These are phyloP conservation scores for Calocybe indica DNA, from an alignment of 768 basidiomycete species.

Conservation along the genomic window DNA sequence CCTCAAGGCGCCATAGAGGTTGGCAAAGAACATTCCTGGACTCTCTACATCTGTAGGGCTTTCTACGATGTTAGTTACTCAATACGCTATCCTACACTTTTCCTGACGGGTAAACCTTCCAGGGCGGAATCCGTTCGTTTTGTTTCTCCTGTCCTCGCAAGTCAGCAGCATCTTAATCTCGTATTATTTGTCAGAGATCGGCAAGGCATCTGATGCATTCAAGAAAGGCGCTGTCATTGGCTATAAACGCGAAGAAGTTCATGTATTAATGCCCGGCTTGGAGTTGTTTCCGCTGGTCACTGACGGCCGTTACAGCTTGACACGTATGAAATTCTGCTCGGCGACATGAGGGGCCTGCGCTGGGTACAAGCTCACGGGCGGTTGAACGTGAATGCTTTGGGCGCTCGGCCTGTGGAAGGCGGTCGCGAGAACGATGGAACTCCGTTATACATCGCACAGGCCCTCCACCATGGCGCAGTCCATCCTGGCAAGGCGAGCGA, in stretches of 20 bases:
- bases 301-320: conserved; percentile 35
- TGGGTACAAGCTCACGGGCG: conserved; percentile 51
- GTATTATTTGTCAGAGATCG: conserved; percentile 40
- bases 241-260: conserved; percentile 50
- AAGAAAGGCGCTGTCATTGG: conserved; percentile 62
- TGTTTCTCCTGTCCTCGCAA: conserved; percentile 26
- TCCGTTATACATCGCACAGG: conserved; percentile 55
- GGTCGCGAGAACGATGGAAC: conserved; percentile 60
- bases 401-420: conserved; percentile 56
- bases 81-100: not conserved
- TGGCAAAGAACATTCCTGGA: conserved; percentile 45
- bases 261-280: conserved; percentile 28
- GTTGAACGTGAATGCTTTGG: conserved; percentile 37
- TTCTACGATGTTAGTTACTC: conserved; percentile 46
- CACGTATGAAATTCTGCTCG: conserved; percentile 67
- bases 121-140: conserved; percentile 55
- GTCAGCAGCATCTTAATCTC: not conserved
- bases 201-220: conserved; percentile 56
- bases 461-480: conserved; percentile 40
- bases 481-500: conserved; percentile 64
- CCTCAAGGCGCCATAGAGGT: conserved; percentile 53
- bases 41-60: conserved; percentile 53
- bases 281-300: not conserved
- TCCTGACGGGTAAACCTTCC: conserved; percentile 2
- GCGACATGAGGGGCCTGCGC: conserved; percentile 44